Evolutionary conservation across 768 basidiomycete species (phyloP).

Genomic region (Leccinum fibrillosum): DNA sequence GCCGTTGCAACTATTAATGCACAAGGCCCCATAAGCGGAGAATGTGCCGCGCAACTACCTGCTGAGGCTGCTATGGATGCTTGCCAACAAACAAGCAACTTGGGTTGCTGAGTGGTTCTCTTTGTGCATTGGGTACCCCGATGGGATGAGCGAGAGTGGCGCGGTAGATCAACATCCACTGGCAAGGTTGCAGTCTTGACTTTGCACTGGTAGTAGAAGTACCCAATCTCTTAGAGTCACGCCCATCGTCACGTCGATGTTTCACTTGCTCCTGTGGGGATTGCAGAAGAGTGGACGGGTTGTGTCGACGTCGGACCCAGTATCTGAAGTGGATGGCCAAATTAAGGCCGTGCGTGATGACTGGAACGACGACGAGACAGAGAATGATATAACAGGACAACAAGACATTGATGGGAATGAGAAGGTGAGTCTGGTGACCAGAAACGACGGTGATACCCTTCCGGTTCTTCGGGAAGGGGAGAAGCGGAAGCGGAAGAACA

Average conservation of each 20-base stretch:
- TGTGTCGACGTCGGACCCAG: neutral
- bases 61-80: too few species aligned
- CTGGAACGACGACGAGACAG: slow-evolving; percentile 33
- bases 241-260: neutral
- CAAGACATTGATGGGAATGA: too few species aligned
- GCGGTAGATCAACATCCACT: slow-evolving; percentile 15
- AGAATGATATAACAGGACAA: too few species aligned
- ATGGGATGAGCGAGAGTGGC: slow-evolving; percentile 3
- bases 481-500: neutral
- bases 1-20: too few species aligned
- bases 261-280: neutral
- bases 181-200: slow-evolving; percentile 4
- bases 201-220: neutral
- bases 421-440: too few species aligned
- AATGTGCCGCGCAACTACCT: too few species aligned
- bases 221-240: neutral
- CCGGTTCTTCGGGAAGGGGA: neutral
- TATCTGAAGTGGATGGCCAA: neutral
- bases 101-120: too few species aligned
- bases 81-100: too few species aligned
- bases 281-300: neutral
- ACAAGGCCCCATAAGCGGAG: too few species aligned
- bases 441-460: too few species aligned
- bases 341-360: slow-evolving; percentile 39
- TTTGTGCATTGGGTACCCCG: too few species aligned